Evolutionary conservation across 371 early-diverging fungal genomes (phyloP).

Genomic region (Syncephalastrum sp.): DNA sequence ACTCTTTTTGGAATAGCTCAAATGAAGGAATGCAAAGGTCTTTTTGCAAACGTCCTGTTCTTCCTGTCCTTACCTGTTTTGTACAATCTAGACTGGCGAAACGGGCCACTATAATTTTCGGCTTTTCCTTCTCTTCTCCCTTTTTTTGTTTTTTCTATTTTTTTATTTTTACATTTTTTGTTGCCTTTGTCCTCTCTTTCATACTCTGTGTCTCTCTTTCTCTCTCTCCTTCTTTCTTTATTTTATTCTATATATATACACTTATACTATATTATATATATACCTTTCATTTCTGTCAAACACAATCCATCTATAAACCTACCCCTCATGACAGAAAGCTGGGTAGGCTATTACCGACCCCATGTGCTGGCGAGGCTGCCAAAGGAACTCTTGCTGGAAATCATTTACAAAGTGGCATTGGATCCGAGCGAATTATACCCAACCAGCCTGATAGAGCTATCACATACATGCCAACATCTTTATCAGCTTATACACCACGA

Average conservation of each 20-base stretch:
- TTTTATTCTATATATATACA: not conserved
- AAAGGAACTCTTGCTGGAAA: conserved; percentile 38
- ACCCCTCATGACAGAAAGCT: conserved; percentile 7
- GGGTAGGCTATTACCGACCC: conserved; percentile 1
- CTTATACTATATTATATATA: not conserved
- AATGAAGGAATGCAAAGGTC: too few species aligned
- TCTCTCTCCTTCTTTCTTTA: conserved; percentile 6
- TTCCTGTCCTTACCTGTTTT: too few species aligned
- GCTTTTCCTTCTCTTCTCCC: not conserved
- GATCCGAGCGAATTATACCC: conserved; percentile 22
- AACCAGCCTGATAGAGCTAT: conserved; percentile 30
- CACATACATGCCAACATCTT: conserved; percentile 36
- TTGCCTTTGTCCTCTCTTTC: conserved; percentile 8
- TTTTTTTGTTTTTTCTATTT: too few species aligned
- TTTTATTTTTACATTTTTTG: conserved; percentile 8
- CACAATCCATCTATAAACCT: not conserved
- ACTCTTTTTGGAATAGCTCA: too few species aligned
- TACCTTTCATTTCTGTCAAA: not conserved
- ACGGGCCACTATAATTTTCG: too few species aligned
- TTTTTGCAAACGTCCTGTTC: too few species aligned
- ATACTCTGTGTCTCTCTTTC: not conserved
- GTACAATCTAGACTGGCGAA: too few species aligned
- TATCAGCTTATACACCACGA: conserved; percentile 34
- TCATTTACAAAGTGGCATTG: conserved; percentile 26
- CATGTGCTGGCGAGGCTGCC: conserved; percentile 29